Conservation (phyloP, 805 yeast species). For the Schizosaccharomyces cryophilus region DNA sequence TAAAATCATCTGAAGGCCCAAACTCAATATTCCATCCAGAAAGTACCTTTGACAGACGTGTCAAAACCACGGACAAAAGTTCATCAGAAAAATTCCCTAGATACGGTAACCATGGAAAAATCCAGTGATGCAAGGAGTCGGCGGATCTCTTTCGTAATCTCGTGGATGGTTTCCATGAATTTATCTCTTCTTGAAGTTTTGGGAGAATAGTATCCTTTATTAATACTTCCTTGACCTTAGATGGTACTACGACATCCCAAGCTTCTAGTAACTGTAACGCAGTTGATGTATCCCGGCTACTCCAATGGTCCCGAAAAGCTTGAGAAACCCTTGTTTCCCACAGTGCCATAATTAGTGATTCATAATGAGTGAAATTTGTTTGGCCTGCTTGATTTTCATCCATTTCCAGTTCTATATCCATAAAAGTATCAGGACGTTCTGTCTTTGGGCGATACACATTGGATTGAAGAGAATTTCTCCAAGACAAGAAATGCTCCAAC, state of each 20-base stretch:
- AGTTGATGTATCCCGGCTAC: conserved; percentile 17
- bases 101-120: conserved; percentile 19
- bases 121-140: conserved; percentile 11
- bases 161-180: conserved; percentile 16
- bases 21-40: conserved; percentile 9
- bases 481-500: conserved; percentile 13
- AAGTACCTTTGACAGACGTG: conserved; percentile 10
- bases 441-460: background rate
- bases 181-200: conserved; percentile 15
- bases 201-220: conserved; percentile 17
- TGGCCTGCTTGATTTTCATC: conserved; percentile 3
- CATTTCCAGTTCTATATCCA: conserved; percentile 5
- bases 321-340: conserved; percentile 17
- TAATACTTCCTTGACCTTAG: conserved; percentile 12
- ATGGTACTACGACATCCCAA: conserved; percentile 20
- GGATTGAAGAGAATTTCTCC: conserved; percentile 8
- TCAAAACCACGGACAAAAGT: conserved; percentile 10
- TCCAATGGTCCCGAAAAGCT: conserved; percentile 17
- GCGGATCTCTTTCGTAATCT: background rate
- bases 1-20: conserved; percentile 10
- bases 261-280: conserved; percentile 19
- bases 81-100: conserved; percentile 7
- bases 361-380: conserved; percentile 13
- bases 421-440: background rate
- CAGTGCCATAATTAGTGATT: conserved; percentile 15